These are phyloP conservation scores for Diversispora epigaea DNA, from an alignment of 192 early-diverging fungal species.

Conservation along the genomic window DNA sequence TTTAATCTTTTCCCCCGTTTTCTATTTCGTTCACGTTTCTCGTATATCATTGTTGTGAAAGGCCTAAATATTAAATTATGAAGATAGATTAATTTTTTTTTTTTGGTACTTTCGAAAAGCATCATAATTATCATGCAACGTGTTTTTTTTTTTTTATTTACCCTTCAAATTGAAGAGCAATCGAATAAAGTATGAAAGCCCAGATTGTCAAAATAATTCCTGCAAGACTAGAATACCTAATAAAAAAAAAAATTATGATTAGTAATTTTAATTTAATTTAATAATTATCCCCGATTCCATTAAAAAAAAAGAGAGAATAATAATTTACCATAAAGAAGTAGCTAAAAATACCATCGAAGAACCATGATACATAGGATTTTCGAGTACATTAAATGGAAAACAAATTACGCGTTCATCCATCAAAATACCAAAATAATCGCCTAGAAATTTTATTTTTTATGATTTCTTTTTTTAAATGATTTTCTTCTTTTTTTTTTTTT, in stretches of 20 bases:
- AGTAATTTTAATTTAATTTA: no score
- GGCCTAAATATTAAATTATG: constrained; percentile 49
- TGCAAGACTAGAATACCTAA: constrained; percentile 65
- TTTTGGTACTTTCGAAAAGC: neutral
- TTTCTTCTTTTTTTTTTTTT: neutral
- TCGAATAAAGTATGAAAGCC: constrained; percentile 72
- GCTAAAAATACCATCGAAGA: constrained; percentile 85
- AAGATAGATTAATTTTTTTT: neutral
- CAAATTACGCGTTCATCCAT: constrained; percentile 82
- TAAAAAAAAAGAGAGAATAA: neutral
- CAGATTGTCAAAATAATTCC: constrained; percentile 68
- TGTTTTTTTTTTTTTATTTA: no score
- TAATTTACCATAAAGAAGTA: constrained; percentile 74
- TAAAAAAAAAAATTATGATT: no score
- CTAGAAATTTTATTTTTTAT: constrained; percentile 39
- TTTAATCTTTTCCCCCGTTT: neutral
- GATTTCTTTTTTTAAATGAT: constrained; percentile 5
- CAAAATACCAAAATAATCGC: constrained; percentile 93
- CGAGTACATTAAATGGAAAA: constrained; percentile 89
- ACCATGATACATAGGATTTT: constrained; percentile 95
- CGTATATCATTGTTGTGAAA: constrained; percentile 81
- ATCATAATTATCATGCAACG: neutral
- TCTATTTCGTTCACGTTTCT: constrained; percentile 44
- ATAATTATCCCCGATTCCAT: no score
- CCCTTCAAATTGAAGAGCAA: constrained; percentile 81